These are phyloP conservation scores for Spencermartinsiella europaea DNA, from an alignment of 805 yeast genomes.

Conservation along the genomic window DNA sequence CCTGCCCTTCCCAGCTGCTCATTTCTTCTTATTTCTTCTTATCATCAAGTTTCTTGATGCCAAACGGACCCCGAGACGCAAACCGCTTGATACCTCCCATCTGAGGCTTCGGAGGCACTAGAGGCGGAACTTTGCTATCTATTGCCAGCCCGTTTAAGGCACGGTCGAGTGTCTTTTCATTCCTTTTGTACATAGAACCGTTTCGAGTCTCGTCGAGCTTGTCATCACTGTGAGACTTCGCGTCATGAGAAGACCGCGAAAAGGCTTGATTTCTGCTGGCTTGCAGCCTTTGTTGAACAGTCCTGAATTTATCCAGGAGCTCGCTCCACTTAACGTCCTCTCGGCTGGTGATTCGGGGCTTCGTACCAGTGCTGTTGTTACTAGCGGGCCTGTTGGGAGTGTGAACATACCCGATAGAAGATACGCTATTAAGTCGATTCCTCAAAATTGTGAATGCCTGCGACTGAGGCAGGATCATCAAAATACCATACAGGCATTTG, in stretches of 20 bases:
- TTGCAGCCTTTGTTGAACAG: constrained; percentile 37
- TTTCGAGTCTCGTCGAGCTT: neutral
- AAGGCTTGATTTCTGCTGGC: constrained; percentile 15
- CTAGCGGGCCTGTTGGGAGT: constrained; percentile 18
- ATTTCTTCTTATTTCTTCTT: neutral
- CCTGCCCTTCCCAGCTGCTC: too few relatives aligned
- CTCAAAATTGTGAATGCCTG: constrained; percentile 79
- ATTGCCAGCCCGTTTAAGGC: neutral
- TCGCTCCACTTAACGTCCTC: constrained; percentile 37
- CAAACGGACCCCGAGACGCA: constrained; percentile 8
- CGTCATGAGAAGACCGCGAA: constrained; percentile 1
- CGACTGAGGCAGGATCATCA: constrained; percentile 93
- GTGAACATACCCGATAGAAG: constrained; percentile 34
- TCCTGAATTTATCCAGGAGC: constrained; percentile 44
- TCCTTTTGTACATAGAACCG: neutral
- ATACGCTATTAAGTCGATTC: constrained; percentile 62
- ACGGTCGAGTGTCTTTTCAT: neutral
- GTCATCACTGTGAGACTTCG: neutral
- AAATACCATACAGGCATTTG: constrained; percentile 83
- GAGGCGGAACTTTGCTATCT: neutral
- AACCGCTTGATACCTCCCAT: constrained; percentile 2
- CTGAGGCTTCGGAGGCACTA: neutral
- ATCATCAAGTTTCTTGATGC: neutral
- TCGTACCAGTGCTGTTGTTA: constrained; percentile 11
- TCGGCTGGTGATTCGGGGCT: constrained; percentile 16